phyloP scores from a whole-genome alignment of 768 basidiomycete species.

The Mycena latifolia region DNA sequence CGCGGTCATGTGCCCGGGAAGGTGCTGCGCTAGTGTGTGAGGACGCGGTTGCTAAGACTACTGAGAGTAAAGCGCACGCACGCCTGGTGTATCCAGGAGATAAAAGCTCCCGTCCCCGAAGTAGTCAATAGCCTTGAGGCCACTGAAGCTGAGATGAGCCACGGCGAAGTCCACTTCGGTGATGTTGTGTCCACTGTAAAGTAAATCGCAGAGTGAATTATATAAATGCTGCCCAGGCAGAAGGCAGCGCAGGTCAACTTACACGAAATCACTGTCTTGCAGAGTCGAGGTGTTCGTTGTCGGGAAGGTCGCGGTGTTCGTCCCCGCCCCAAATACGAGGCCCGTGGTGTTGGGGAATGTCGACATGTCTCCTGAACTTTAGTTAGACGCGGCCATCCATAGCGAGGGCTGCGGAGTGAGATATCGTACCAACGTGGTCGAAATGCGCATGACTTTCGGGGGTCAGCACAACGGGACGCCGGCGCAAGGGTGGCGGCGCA shows the following conservation, averaged over 20 bases:
- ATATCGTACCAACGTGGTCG: conserved; percentile 1
- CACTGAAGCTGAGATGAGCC: conserved; percentile 20
- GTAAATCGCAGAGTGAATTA: too few relatives aligned
- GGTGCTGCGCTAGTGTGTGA: background rate
- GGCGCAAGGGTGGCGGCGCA: too few relatives aligned
- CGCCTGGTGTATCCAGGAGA: conserved; percentile 29
- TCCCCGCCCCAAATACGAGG: conserved; percentile 19
- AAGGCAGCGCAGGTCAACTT: background rate
- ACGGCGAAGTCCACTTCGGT: conserved; percentile 26
- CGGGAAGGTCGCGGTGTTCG: conserved; percentile 15
- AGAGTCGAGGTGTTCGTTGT: conserved; percentile 4
- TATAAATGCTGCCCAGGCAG: background rate
- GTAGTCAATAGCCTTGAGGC: conserved; percentile 26
- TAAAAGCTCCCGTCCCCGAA: conserved; percentile 31
- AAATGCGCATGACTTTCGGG: conserved; percentile 12
- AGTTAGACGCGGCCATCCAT: background rate
- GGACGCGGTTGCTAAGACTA: too few relatives aligned
- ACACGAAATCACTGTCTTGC: conserved; percentile 25
- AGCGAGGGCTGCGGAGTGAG: too few relatives aligned
- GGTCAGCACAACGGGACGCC: background rate
- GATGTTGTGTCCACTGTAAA: conserved; percentile 21
- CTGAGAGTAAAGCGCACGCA: background rate
- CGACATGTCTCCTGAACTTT: conserved; percentile 23
- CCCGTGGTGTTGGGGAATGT: conserved; percentile 31
- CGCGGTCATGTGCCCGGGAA: too few relatives aligned